phyloP scores from a whole-genome alignment of 129 eudicot genomes.

The Pulicaria dysenterica region DNA sequence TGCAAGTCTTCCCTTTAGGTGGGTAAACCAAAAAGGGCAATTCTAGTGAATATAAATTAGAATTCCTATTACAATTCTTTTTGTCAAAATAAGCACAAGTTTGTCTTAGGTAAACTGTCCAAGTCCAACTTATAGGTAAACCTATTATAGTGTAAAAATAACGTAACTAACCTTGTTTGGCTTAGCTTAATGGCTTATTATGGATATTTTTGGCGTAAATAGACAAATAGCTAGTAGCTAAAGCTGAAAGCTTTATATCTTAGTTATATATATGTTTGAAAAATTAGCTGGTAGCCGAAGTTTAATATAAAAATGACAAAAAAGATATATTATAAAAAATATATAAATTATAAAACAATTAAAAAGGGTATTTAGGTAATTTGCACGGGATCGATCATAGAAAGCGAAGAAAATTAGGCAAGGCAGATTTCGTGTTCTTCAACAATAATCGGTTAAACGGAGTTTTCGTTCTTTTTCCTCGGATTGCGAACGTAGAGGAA shows the following conservation, averaged over 20 bases:
- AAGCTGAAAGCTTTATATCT: too few relatives aligned
- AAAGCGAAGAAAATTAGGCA: background rate
- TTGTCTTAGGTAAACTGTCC: conserved; percentile 9
- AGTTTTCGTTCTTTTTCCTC: background rate
- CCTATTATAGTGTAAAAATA: too few relatives aligned
- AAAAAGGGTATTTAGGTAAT: too few relatives aligned
- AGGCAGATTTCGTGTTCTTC: background rate
- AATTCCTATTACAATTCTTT: conserved; percentile 1
- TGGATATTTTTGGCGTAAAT: too few relatives aligned
- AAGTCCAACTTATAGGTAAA: background rate
- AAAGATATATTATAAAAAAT: too few relatives aligned
- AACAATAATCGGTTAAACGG: background rate
- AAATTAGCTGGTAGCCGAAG: too few relatives aligned
- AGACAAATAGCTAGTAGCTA: too few relatives aligned
- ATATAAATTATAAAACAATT: too few relatives aligned
- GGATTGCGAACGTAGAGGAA: background rate
- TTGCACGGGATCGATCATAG: background rate
- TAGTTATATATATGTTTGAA: too few relatives aligned
- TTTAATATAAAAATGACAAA: too few relatives aligned
- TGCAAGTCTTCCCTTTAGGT: conserved; percentile 10
- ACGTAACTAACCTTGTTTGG: too few relatives aligned
- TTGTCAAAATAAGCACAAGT: conserved; percentile 13
- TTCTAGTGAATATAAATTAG: background rate
- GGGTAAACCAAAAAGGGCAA: conserved; percentile 11
- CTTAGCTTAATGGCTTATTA: too few relatives aligned